Evolutionary conservation across 1,139 yeast species (phyloP).

Genomic region (Geotrichum restrictum): DNA sequence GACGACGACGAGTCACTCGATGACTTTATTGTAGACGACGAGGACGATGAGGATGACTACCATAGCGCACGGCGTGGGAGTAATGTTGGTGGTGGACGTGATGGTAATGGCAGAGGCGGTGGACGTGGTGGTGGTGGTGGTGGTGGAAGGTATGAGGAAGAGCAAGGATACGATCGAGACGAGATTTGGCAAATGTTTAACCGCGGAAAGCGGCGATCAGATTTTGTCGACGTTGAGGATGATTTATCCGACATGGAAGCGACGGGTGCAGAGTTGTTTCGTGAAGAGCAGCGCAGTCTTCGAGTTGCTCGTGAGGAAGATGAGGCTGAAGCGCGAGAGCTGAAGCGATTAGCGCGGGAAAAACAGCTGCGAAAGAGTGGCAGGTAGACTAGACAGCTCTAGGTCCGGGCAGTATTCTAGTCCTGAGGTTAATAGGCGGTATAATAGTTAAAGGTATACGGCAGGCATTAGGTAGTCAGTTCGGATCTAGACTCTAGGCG

Average conservation of each 20-base stretch:
- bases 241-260: conserved; percentile 89
- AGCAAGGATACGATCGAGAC: conserved; percentile 62
- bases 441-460: no score
- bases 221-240: conserved; percentile 49
- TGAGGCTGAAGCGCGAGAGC: conserved; percentile 55
- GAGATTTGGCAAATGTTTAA: conserved; percentile 88
- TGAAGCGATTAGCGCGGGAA: conserved; percentile 47
- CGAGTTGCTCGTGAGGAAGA: conserved; percentile 64
- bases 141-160: conserved; percentile 14
- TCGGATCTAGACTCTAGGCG: no score
- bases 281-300: conserved; percentile 70
- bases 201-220: conserved; percentile 52
- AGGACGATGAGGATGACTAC: conserved; percentile 30
- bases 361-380: conserved; percentile 35
- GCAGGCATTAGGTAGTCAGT: no score
- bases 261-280: conserved; percentile 78
- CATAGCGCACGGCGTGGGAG: conserved; percentile 24
- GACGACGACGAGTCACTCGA: conserved; percentile 36
- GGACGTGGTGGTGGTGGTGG: not conserved
- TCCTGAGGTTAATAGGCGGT: no score
- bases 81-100: not conserved
- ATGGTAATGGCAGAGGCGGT: no score
- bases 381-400: no score
- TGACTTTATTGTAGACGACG: conserved; percentile 40
- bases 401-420: not conserved